Evolutionary conservation across 768 basidiomycete genomes (phyloP).

Genomic region (Tulasnella sp.): DNA sequence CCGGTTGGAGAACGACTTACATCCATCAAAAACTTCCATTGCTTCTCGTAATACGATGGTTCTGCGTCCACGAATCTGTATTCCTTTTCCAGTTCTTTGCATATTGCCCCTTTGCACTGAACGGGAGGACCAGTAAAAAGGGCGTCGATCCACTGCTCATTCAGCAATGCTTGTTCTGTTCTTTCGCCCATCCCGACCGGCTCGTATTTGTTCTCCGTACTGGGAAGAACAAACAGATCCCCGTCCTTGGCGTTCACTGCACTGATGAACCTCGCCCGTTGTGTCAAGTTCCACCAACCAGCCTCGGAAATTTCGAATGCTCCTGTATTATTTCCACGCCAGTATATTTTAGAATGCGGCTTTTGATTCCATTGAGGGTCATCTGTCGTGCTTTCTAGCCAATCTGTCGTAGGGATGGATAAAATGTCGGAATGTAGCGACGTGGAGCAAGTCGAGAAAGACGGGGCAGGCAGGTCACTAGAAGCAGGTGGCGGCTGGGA

Average conservation of each 20-base stretch:
- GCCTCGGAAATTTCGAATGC: not conserved
- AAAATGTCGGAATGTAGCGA: conserved; percentile 56
- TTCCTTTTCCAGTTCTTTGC: conserved; percentile 33
- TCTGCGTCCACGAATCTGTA: conserved; percentile 33
- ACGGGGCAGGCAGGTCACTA: conserved; percentile 37
- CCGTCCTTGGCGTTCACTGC: conserved; percentile 8
- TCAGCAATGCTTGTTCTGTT: conserved; percentile 30
- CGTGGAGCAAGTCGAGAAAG: conserved; percentile 54
- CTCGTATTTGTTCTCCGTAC: conserved; percentile 12
- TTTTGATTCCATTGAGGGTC: conserved; percentile 17
- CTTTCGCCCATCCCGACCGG: conserved; percentile 20
- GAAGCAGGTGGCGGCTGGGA: not conserved
- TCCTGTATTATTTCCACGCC: conserved; percentile 23
- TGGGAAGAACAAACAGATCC: conserved; percentile 16
- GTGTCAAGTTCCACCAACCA: conserved; percentile 22
- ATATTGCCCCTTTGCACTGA: conserved; percentile 34
- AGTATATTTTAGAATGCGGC: conserved; percentile 9
- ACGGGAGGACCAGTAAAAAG: conserved; percentile 37
- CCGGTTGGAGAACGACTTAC: conserved; percentile 33
- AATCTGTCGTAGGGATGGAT: conserved; percentile 5
- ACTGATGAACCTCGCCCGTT: conserved; percentile 11
- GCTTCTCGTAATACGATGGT: not conserved
- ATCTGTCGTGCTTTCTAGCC: not conserved
- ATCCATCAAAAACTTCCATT: conserved; percentile 38
- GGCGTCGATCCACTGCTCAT: conserved; percentile 36